These are phyloP conservation scores for Fusarium dimerum DNA, from an alignment of 2,329 filamentous ascomycete genomes.

Conservation along the genomic window DNA sequence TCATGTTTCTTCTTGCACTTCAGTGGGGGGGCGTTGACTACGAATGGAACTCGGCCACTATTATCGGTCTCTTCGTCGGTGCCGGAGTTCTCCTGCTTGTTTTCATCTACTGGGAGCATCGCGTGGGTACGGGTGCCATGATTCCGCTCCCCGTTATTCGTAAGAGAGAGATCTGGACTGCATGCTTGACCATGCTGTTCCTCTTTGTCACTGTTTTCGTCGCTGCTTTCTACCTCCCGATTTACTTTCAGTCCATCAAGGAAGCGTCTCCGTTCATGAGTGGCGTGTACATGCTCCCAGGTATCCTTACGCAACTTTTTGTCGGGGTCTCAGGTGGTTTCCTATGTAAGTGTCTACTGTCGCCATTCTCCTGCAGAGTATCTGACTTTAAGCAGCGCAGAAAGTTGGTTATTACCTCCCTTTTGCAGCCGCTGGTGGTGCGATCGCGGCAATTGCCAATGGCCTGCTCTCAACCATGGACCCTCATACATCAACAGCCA, in stretches of 20 bases:
- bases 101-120: constrained; percentile 49
- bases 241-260: constrained; percentile 54
- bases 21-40: constrained; percentile 52
- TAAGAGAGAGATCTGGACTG: constrained; percentile 44
- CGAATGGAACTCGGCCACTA: constrained; percentile 45
- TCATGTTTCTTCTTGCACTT: constrained; percentile 53
- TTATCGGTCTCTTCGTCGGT: constrained; percentile 49
- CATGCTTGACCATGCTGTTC: constrained; percentile 43
- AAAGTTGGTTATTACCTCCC: constrained; percentile 46
- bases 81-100: constrained; percentile 38
- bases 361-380: not conserved
- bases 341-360: constrained; percentile 13
- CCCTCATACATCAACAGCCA: constrained; percentile 34
- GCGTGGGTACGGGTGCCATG: constrained; percentile 49
- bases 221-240: constrained; percentile 48
- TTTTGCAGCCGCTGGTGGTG: constrained; percentile 39
- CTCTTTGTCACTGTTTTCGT: constrained; percentile 47
- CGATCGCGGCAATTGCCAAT: constrained; percentile 35
- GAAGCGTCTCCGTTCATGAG: constrained; percentile 30
- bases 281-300: constrained; percentile 32
- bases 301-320: constrained; percentile 27
- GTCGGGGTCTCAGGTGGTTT: constrained; percentile 24
- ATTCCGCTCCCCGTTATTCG: constrained; percentile 47
- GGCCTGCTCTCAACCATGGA: constrained; percentile 45
- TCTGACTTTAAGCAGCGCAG: constrained; percentile 19